Evolutionary conservation across 2,329 filamentous ascomycete species (phyloP), one percentile per base, ranked within the genome.

Genomic region (Colletotrichum higginsianum): DNA sequence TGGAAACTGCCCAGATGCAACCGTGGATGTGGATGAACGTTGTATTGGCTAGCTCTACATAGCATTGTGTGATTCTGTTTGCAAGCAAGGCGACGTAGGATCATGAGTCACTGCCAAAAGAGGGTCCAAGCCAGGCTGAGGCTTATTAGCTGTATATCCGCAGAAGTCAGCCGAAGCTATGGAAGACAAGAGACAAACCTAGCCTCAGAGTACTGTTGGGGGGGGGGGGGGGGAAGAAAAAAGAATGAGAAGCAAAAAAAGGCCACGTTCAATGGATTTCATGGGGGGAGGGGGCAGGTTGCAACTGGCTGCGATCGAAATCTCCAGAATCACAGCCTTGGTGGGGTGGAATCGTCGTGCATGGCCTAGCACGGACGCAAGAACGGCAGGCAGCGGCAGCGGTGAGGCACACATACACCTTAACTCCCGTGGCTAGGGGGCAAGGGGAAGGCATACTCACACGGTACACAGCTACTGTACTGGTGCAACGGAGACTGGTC

Each of bases 281-380:
- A 42, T 55, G 42, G 44, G 44, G 30, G 30, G 30, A 38, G 35
- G 35, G 7, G 35, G 35, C 35, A 38, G 35, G 35, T 1, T 38
- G 35, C 35, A 38, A 18, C 50, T 49, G 57, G 40, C 69, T 57
- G 64, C 46, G 61, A 71, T 71, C 58, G 69, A 71, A 71, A 71
- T 71, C 64, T 64, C 65, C 65, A 71, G 69, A 71, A 71, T 71
- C 69, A 16, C 58, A 68, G 65, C 68, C 57, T 71, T 49, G 52
- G 68, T 64, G 68, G 68, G 68, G 68, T 65, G 42, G 30, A 44
- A 58, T 11, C 21, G 9, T 12, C n/a, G 18, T 23, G 58, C 26
- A 62, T 42, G 21, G 30, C 57, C 68, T 8, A 50, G 64, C 38
- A 40, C 12, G 8, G 40, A 53, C 56, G 63, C 35, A 23, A 18